Percentiles rank a stretch among this genome's conserved stretches.
Conservation (phyloP, 2,329 filamentous ascomycete genomes). For the Penicillium brevicompactum region DNA sequence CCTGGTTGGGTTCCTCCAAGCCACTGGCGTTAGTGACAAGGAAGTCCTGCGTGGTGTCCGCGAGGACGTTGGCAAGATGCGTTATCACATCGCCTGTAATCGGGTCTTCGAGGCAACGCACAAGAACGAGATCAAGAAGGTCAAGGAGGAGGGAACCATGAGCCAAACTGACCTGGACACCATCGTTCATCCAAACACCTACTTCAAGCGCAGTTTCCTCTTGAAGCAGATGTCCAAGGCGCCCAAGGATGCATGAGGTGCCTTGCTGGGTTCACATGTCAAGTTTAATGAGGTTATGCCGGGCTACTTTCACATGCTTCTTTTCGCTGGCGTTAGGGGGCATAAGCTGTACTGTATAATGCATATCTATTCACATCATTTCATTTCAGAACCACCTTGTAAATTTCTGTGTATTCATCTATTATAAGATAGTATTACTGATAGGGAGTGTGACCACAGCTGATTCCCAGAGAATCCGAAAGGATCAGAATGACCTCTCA, state of each 20-base stretch:
- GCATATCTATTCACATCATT: background rate
- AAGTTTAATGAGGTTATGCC: constrained; percentile 53
- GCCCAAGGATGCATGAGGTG: constrained; percentile 47
- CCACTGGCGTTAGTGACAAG: constrained; percentile 76
- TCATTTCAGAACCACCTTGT: constrained; percentile 2
- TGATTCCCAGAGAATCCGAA: constrained; percentile 70
- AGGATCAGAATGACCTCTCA: constrained; percentile 65
- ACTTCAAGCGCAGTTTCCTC: constrained; percentile 92
- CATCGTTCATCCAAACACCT: constrained; percentile 95
- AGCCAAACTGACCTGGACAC: constrained; percentile 80
- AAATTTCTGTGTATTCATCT: background rate
- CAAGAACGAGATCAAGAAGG: constrained; percentile 73
- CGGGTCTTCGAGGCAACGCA: constrained; percentile 89
- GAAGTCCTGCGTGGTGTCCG: constrained; percentile 77
- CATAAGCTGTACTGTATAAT: constrained; percentile 3
- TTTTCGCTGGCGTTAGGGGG: constrained; percentile 13
- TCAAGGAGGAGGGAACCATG: constrained; percentile 73
- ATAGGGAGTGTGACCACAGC: constrained; percentile 62
- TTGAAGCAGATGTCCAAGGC: constrained; percentile 73
- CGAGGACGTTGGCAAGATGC: constrained; percentile 84
- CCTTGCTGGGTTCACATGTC: constrained; percentile 3
- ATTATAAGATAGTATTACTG: background rate
- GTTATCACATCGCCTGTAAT: constrained; percentile 96
- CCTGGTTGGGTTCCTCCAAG: constrained; percentile 72
- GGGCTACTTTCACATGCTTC: constrained; percentile 9